Evolutionary conservation across 2,329 filamentous ascomycete genomes (phyloP).

Genomic region (Fusarium sp.): DNA sequence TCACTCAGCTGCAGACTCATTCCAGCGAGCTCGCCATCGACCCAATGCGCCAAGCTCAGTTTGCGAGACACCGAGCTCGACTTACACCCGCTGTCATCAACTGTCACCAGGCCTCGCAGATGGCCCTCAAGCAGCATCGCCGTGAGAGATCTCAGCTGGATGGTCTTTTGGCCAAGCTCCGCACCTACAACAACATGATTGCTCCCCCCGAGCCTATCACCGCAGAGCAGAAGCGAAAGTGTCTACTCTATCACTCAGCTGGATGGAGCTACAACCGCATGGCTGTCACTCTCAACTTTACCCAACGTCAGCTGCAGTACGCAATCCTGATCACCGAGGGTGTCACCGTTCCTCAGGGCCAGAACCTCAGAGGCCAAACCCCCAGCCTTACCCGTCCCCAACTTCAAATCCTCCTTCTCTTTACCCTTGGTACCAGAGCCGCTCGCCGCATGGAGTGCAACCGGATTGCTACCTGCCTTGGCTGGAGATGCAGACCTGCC

Average conservation of each 20-base stretch:
- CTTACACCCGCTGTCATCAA: background rate
- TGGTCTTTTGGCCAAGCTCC: background rate
- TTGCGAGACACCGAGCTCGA: background rate
- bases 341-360: background rate
- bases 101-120: background rate
- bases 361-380: background rate
- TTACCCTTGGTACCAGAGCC: conserved; percentile 17
- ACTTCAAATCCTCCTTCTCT: conserved; percentile 9
- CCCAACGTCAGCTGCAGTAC: background rate
- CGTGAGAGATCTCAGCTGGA: background rate
- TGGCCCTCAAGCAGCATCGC: background rate
- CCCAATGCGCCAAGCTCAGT: background rate
- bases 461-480: conserved; percentile 9
- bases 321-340: background rate
- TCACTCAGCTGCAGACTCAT: background rate
- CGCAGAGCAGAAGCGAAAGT: background rate
- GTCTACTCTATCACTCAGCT: background rate
- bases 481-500: conserved; percentile 8
- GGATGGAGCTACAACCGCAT: background rate
- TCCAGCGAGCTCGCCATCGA: background rate
- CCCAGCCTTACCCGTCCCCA: conserved; percentile 2
- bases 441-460: conserved; percentile 13
- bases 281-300: background rate
- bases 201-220: background rate
- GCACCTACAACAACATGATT: background rate